phyloP scores from a whole-genome alignment of 2,329 filamentous ascomycete species.

The Colletotrichum plurivorum region DNA sequence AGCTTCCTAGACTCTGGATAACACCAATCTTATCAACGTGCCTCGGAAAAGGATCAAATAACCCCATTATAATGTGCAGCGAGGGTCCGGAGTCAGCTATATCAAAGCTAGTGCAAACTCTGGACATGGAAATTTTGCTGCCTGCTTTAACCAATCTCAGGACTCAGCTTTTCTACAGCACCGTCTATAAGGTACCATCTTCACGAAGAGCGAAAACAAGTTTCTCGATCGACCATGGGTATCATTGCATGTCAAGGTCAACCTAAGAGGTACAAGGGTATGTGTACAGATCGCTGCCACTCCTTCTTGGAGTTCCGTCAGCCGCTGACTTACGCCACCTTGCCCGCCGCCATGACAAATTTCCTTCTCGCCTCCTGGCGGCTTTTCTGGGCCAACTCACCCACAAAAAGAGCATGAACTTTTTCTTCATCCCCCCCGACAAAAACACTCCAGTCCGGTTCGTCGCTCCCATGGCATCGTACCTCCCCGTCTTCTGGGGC shows the following conservation, averaged over 20 bases:
- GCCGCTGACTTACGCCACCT: conserved; percentile 25
- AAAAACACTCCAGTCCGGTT: conserved; percentile 7
- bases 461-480: not conserved
- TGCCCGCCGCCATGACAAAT: conserved; percentile 32
- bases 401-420: conserved; percentile 29
- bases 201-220: not conserved
- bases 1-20: too few species aligned
- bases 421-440: not conserved
- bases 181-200: not conserved
- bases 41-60: too few species aligned
- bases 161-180: not conserved
- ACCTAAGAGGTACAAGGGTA: conserved; percentile 26
- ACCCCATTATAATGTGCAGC: too few species aligned
- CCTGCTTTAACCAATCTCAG: too few species aligned
- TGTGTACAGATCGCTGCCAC: conserved; percentile 21
- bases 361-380: conserved; percentile 25
- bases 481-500: not conserved
- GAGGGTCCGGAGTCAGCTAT: too few species aligned
- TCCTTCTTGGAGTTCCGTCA: conserved; percentile 24
- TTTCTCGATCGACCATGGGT: conserved; percentile 38
- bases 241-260: conserved; percentile 43
- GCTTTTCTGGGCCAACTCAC: conserved; percentile 17
- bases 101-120: too few species aligned
- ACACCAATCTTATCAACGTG: too few species aligned
- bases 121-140: too few species aligned